Evolutionary conservation across 1,284 basidiomycete species (phyloP), one percentile per base, ranked within the genome.

Genomic region (Ceratobasidium sp.): DNA sequence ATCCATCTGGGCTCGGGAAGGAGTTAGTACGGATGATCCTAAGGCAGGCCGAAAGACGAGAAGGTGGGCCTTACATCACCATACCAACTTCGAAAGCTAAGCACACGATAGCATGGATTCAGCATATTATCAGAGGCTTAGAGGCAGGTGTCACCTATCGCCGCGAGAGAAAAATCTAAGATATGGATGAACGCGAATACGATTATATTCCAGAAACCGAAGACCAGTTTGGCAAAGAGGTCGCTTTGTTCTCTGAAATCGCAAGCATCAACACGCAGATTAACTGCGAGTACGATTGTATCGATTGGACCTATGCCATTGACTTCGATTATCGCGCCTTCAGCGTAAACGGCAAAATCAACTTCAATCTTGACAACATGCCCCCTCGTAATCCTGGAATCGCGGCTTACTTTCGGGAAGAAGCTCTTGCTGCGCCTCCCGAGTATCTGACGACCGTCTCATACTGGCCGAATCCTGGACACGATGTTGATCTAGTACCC

Each of bases 311-410:
- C 2, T 61, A 61, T 45, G 43, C 30, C 5, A 46, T 61, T 23
- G 59, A 61, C 26, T 41, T 61, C 18, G 59, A 45, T 36, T n/a
- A 34, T 21, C 46, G 21, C 3, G 46, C 43, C 4, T 64, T 64
- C 23, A 36, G 28, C 18, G 32, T 64, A 16, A 36, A 64, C 46
- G 46, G 45, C 18, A 10, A 18, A 3, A 28, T 46, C 1, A 28
- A 34, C 28, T 46, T 50, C 41, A 5, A 28, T 9, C 43, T 61
- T 23, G 39, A 46, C 18, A 61, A 61, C 59, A 61, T 61, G 59
- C 59, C 58, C 3, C 39, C 41, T n/a, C 18, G 23, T n/a, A 23
- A n/a, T 14, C 43, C 26, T 14, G 9, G 4, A n/a, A 26, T 10
- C 50, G 4, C 21, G 8, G 14, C 26, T 28, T 52, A 46, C 4